Evolutionary conservation across 108 stramenopile genomes (phyloP).

Genomic region (Asterionellopsis glacialis): DNA sequence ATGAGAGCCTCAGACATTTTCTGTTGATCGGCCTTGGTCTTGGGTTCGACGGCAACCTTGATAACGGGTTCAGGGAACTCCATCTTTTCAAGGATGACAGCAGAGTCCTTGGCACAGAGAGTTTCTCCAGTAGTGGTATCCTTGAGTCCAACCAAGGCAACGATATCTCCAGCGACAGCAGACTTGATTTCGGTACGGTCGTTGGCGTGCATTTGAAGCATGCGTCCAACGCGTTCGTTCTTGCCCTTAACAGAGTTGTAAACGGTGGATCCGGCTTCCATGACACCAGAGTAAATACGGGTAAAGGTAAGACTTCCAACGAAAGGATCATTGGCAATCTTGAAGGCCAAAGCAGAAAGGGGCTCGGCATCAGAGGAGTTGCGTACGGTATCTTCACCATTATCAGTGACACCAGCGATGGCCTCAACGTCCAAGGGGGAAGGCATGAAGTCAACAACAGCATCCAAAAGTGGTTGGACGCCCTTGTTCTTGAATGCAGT

Average conservation of each 20-base stretch:
- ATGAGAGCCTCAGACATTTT: conserved; percentile 95
- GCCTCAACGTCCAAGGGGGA: conserved; percentile 94
- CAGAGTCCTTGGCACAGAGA: conserved; percentile 73
- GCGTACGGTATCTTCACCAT: conserved; percentile 61
- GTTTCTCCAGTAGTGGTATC: conserved; percentile 98
- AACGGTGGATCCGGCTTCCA: conserved; percentile 85
- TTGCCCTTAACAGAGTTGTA: conserved; percentile 98
- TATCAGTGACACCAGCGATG: conserved; percentile 84
- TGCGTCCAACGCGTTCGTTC: conserved; percentile 96
- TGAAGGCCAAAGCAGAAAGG: conserved; percentile 94
- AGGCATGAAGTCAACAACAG: conserved; percentile 96
- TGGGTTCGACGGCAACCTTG: conserved; percentile 96
- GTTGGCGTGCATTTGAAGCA: conserved; percentile 98
- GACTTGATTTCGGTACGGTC: conserved; percentile 89
- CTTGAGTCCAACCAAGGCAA: conserved; percentile 93
- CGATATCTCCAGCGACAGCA: conserved; percentile 94
- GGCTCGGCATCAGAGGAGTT: conserved; percentile 87
- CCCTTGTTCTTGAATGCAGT: conserved; percentile 98
- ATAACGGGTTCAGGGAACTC: conserved; percentile 99
- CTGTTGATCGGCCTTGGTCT: conserved; percentile 88
- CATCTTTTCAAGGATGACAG: conserved; percentile 94
- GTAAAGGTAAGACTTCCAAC: conserved; percentile 93
- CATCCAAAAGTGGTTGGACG: conserved; percentile 97
- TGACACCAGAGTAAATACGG: conserved; percentile 93
- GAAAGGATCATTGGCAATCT: conserved; percentile 96